phyloP scores from a whole-genome alignment of 192 early-diverging fungal genomes.

The Podila minutissima region DNA sequence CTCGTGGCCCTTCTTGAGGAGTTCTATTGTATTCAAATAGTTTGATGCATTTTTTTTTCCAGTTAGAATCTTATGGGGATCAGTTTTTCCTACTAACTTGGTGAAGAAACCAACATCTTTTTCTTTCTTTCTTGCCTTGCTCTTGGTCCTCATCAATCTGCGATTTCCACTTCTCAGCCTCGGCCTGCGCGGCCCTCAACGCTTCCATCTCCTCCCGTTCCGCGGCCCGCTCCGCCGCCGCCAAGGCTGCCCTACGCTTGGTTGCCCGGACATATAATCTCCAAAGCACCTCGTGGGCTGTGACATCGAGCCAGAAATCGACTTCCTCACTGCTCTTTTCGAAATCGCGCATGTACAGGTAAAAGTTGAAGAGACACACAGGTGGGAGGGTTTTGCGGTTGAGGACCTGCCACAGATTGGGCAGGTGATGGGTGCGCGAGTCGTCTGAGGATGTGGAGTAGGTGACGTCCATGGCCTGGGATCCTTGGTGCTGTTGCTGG shows the following conservation, averaged over 20 bases:
- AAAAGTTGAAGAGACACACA: constrained; percentile 83
- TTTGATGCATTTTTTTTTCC: too few species aligned
- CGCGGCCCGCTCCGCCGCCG: constrained; percentile 6
- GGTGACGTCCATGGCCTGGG: constrained; percentile 19
- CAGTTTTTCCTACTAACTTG: not conserved
- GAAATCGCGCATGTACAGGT: constrained; percentile 75
- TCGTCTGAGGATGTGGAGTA: constrained; percentile 25
- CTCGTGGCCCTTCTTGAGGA: constrained; percentile 3
- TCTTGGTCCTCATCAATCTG: constrained; percentile 10
- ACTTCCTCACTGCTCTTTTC: constrained; percentile 73
- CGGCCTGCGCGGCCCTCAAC: not conserved
- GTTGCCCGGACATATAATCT: constrained; percentile 55
- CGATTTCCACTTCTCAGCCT: constrained; percentile 16
- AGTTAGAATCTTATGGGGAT: too few species aligned
- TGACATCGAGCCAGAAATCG: constrained; percentile 81
- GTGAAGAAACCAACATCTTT: not conserved
- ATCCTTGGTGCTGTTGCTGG: constrained; percentile 4
- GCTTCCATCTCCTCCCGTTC: constrained; percentile 13
- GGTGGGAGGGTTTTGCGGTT: constrained; percentile 72
- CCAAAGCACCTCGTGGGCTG: constrained; percentile 78
- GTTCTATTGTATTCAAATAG: not conserved
- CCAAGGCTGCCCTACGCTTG: constrained; percentile 12
- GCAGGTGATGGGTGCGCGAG: constrained; percentile 52
- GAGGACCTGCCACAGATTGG: constrained; percentile 76
- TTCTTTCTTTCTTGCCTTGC: not conserved